Conservation (phyloP, 1,139 yeast genomes). For the Hyphopichia buzzinii region DNA sequence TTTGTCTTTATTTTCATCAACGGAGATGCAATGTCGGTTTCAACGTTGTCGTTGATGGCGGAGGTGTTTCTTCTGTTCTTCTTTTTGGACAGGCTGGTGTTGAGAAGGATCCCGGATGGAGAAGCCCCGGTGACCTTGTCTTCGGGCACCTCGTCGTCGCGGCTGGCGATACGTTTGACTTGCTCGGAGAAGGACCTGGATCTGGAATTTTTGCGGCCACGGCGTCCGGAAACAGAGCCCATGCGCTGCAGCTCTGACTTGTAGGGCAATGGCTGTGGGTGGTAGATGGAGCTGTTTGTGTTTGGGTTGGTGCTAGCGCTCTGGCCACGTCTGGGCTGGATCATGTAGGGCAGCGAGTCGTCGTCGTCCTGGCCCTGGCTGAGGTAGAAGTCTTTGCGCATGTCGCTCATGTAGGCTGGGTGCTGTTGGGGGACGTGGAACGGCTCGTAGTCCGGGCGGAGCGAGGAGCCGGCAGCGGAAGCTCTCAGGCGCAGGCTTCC, state of each 20-base stretch:
- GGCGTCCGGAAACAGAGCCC: conserved; percentile 4
- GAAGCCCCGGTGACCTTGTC: conserved; percentile 4
- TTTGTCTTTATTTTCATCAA: conserved; percentile 32
- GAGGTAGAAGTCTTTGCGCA: conserved; percentile 23
- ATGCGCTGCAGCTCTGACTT: background rate
- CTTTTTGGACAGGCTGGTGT: conserved; percentile 4
- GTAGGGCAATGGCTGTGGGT: background rate
- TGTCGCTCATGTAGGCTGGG: conserved; percentile 10
- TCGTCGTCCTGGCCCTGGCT: conserved; percentile 26
- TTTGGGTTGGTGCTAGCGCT: conserved; percentile 1
- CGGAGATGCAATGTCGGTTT: conserved; percentile 30
- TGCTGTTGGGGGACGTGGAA: conserved; percentile 4
- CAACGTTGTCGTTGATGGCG: conserved; percentile 17
- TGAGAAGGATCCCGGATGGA: conserved; percentile 10
- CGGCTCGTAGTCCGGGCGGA: conserved; percentile 10
- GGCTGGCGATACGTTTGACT: conserved; percentile 24
- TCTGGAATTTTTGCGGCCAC: conserved; percentile 25
- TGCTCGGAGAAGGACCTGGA: conserved; percentile 36
- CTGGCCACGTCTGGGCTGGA: conserved; percentile 10
- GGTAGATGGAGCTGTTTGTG: background rate
- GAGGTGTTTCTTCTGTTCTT: conserved; percentile 17
- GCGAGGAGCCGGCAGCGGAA: background rate
- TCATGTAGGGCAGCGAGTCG: conserved; percentile 14
- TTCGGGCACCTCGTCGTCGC: conserved; percentile 10
- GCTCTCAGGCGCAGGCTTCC: no score